phyloP scores from a whole-genome alignment of 352 stramenopile genomes.

The Phytophthora vignae region DNA sequence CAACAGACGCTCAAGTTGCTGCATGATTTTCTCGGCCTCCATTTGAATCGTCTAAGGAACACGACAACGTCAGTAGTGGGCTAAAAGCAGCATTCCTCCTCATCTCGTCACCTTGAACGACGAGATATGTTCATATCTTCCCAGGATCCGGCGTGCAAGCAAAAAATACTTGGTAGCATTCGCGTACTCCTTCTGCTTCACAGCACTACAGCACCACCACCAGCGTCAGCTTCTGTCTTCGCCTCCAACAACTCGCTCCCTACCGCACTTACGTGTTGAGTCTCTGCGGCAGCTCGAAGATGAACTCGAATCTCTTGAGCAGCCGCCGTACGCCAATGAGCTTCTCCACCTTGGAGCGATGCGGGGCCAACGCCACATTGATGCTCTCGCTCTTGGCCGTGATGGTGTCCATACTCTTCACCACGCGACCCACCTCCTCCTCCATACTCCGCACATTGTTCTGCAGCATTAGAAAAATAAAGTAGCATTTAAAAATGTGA shows the following conservation, averaged over 20 bases:
- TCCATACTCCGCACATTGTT: slow-evolving; percentile 94
- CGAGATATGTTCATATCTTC: slow-evolving; percentile 89
- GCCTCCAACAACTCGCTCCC: background rate
- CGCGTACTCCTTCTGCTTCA: slow-evolving; percentile 90
- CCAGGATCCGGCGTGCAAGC: slow-evolving; percentile 85
- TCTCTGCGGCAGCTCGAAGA: slow-evolving; percentile 96
- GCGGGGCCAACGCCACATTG: slow-evolving; percentile 87
- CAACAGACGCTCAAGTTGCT: slow-evolving; percentile 72
- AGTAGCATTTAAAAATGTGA: slow-evolving; percentile 1
- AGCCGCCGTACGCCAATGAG: slow-evolving; percentile 96
- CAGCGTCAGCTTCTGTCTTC: background rate
- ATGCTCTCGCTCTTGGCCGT: slow-evolving; percentile 86
- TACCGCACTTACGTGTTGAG: slow-evolving; percentile 59
- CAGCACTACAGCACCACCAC: slow-evolving; percentile 42
- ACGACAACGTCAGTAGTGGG: slow-evolving; percentile 7
- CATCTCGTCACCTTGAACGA: slow-evolving; percentile 75
- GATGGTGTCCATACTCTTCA: slow-evolving; percentile 91
- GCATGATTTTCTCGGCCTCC: slow-evolving; percentile 88
- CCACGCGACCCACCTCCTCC: slow-evolving; percentile 85
- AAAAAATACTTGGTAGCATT: slow-evolving; percentile 91
- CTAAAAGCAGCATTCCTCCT: background rate
- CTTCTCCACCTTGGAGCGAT: slow-evolving; percentile 95
- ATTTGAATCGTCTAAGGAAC: slow-evolving; percentile 77
- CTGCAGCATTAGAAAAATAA: slow-evolving; percentile 29
- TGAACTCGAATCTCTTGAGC: slow-evolving; percentile 97